phyloP scores from a whole-genome alignment of 1,284 basidiomycete genomes.

The Ganoderma multipileum region DNA sequence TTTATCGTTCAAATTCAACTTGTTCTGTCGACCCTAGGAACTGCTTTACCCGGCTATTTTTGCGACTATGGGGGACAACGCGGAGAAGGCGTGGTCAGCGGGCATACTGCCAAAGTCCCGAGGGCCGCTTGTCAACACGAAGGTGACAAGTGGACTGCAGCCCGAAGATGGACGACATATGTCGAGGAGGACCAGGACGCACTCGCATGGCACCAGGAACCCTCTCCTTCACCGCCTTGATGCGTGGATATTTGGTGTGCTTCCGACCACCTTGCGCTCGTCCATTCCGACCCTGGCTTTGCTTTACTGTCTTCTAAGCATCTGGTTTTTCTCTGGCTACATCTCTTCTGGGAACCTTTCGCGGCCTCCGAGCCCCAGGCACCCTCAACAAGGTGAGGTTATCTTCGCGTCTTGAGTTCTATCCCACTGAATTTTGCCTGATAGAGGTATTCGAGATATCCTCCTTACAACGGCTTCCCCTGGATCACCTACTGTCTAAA shows the following conservation, averaged over 20 bases:
- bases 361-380: background rate
- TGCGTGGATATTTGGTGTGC: constrained; percentile 18
- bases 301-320: constrained; percentile 22
- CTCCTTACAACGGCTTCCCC: constrained; percentile 32
- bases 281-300: constrained; percentile 8
- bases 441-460: constrained; percentile 20
- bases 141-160: background rate
- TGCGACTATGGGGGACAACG: background rate
- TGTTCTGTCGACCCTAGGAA: background rate
- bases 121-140: background rate
- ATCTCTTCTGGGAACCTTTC: constrained; percentile 2
- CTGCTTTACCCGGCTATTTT: background rate
- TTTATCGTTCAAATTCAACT: background rate
- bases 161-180: constrained; percentile 2
- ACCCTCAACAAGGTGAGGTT: constrained; percentile 4
- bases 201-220: constrained; percentile 1
- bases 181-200: constrained; percentile 3
- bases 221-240: constrained; percentile 9
- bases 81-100: background rate
- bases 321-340: constrained; percentile 19
- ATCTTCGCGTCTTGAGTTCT: background rate
- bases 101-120: background rate
- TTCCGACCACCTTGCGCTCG: constrained; percentile 14
- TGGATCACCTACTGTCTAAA: constrained; percentile 39
- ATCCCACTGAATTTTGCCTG: background rate